Conservation (phyloP, 2,329 filamentous ascomycete genomes). For the Cladosporium sp. region DNA sequence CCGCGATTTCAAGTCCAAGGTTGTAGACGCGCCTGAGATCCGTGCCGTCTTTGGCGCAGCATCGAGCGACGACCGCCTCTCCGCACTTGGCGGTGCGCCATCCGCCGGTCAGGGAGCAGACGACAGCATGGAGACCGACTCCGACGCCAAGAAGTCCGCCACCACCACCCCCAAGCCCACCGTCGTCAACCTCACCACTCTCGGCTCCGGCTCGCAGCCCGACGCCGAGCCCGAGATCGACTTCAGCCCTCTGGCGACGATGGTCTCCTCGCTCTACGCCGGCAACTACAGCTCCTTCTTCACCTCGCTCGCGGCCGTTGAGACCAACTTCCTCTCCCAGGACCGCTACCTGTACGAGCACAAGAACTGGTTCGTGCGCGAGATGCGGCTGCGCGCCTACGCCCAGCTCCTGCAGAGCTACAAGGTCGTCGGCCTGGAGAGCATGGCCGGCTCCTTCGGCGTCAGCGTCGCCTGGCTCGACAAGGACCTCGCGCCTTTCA, state of each 20-base stretch:
- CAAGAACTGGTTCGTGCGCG: constrained; percentile 93
- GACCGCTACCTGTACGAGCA: constrained; percentile 96
- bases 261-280: constrained; percentile 88
- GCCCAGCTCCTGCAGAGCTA: constrained; percentile 97
- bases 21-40: constrained; percentile 97
- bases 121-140: constrained; percentile 57
- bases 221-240: constrained; percentile 73
- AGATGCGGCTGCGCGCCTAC: constrained; percentile 96
- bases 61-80: constrained; percentile 79
- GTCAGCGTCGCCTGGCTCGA: constrained; percentile 96
- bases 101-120: constrained; percentile 74
- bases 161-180: constrained; percentile 51
- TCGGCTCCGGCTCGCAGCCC: constrained; percentile 57
- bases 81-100: constrained; percentile 73
- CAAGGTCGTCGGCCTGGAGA: constrained; percentile 90
- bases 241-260: constrained; percentile 79
- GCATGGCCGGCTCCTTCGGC: constrained; percentile 96
- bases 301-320: constrained; percentile 78
- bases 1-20: constrained; percentile 98
- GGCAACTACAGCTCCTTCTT: constrained; percentile 96
- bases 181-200: constrained; percentile 81
- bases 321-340: constrained; percentile 89
- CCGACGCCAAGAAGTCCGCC: constrained; percentile 31
- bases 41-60: constrained; percentile 79
- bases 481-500: constrained; percentile 93